Percentiles rank a stretch among this genome's conserved stretches.
Evolutionary conservation across 352 stramenopile genomes (phyloP).

Genomic region (Phytophthora fragariaefolia): DNA sequence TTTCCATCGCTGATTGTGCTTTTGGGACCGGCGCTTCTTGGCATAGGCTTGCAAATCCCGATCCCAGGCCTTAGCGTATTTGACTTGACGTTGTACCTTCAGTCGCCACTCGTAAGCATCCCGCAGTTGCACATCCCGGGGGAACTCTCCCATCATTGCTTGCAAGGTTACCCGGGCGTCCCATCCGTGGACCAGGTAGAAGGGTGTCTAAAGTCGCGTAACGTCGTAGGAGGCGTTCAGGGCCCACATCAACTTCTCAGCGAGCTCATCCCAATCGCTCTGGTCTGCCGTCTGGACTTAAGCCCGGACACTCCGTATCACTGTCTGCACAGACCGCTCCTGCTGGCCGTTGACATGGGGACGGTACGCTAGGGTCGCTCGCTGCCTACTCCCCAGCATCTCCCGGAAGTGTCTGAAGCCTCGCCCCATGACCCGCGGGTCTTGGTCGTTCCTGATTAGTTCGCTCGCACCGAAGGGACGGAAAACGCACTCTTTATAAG

Average conservation of each 20-base stretch:
- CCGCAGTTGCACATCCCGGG: slow-evolving; percentile 1
- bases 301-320: slow-evolving; percentile 22
- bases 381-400: slow-evolving; percentile 29
- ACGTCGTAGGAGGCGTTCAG: slow-evolving; percentile 29
- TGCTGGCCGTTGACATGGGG: slow-evolving; percentile 48
- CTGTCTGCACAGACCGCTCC: slow-evolving; percentile 36
- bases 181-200: slow-evolving; percentile 30
- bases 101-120: slow-evolving; percentile 10
- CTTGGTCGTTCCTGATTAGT: no score
- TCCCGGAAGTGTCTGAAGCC: slow-evolving; percentile 32
- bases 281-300: slow-evolving; percentile 34
- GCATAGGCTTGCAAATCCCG: slow-evolving; percentile 8
- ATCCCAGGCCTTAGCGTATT: slow-evolving; percentile 4
- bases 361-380: slow-evolving; percentile 39
- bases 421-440: not conserved
- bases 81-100: slow-evolving; percentile 6
- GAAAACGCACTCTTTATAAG: no score
- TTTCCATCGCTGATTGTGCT: slow-evolving; percentile 4
- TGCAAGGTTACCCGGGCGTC: slow-evolving; percentile 16
- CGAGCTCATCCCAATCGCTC: slow-evolving; percentile 41
- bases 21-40: not conserved
- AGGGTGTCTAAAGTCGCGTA: slow-evolving; percentile 12
- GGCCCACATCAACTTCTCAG: slow-evolving; percentile 31
- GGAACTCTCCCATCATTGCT: not conserved
- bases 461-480: no score